These are phyloP conservation scores for Diutina sp. DNA, from an alignment of 1,139 yeast genomes.

Conservation along the genomic window DNA sequence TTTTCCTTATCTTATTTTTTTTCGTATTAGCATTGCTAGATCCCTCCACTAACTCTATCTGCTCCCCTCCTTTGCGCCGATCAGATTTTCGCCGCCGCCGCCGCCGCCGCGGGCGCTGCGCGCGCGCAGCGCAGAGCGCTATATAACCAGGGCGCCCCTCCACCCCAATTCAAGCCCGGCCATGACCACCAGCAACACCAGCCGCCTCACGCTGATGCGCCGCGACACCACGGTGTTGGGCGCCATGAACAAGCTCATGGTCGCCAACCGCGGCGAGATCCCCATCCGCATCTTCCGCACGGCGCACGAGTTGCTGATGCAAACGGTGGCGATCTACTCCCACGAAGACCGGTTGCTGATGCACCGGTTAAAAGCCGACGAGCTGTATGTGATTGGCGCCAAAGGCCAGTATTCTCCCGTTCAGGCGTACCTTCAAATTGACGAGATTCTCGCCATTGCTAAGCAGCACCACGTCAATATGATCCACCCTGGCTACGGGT, in stretches of 20 bases:
- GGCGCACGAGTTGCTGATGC: slow-evolving; percentile 96
- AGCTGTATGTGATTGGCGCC: slow-evolving; percentile 83
- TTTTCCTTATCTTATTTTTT: no score
- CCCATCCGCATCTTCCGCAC: slow-evolving; percentile 88
- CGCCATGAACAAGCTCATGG: slow-evolving; percentile 63
- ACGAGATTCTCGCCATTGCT: slow-evolving; percentile 88
- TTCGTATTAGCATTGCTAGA: no score
- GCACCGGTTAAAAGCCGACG: slow-evolving; percentile 91
- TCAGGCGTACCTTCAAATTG: slow-evolving; percentile 91
- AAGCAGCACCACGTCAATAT: slow-evolving; percentile 78
- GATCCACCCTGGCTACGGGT: slow-evolving; percentile 99
- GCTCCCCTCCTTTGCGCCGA: no score
- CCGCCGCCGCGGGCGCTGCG: background rate
- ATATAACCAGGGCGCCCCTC: background rate
- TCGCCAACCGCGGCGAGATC: slow-evolving; percentile 94
- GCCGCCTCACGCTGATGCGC: slow-evolving; percentile 39
- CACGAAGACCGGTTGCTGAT: slow-evolving; percentile 91
- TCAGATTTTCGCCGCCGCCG: background rate
- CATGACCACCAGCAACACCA: background rate
- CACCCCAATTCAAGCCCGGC: background rate
- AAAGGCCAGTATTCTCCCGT: slow-evolving; percentile 90
- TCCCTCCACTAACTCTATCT: no score
- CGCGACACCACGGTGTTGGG: slow-evolving; percentile 51
- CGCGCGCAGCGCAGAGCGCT: background rate
- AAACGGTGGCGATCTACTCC: slow-evolving; percentile 93